Conservation (phyloP, 2,329 filamentous ascomycete genomes). For the Cercospora zeina region DNA sequence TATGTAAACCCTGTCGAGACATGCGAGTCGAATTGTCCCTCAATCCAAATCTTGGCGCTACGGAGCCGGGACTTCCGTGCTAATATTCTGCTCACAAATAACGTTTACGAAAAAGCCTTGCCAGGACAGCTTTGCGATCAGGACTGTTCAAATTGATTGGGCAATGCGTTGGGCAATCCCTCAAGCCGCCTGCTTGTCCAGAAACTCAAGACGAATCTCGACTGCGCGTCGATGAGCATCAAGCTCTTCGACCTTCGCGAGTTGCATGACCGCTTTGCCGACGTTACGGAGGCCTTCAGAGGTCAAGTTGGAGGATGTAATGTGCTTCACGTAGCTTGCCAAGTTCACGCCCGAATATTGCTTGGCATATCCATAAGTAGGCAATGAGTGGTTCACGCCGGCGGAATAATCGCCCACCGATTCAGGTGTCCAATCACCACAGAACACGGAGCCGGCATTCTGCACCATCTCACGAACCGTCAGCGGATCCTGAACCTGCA, state of each 20-base stretch:
- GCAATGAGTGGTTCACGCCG: conserved; percentile 94
- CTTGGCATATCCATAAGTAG: conserved; percentile 96
- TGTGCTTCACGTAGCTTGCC: conserved; percentile 95
- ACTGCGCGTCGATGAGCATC: conserved; percentile 85
- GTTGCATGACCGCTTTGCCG: conserved; percentile 85
- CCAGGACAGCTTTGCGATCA: background rate
- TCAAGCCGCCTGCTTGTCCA: conserved; percentile 19
- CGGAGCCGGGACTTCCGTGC: background rate
- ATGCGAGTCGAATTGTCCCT: background rate
- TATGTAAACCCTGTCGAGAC: background rate
- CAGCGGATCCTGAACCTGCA: conserved; percentile 79
- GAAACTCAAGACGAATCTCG: conserved; percentile 57
- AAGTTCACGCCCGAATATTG: conserved; percentile 98
- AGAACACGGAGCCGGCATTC: conserved; percentile 94
- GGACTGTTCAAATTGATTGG: background rate
- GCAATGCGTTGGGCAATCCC: background rate
- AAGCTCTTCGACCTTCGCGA: conserved; percentile 90
- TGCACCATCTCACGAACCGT: conserved; percentile 74
- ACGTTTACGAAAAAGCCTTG: background rate
- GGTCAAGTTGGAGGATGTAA: conserved; percentile 89
- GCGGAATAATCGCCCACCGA: conserved; percentile 98
- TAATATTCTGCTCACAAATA: background rate
- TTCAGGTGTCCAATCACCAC: conserved; percentile 95
- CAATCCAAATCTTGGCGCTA: background rate
- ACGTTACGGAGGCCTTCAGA: conserved; percentile 82